Conservation (phyloP, 768 basidiomycete species). For the Tulasnella sp. region DNA sequence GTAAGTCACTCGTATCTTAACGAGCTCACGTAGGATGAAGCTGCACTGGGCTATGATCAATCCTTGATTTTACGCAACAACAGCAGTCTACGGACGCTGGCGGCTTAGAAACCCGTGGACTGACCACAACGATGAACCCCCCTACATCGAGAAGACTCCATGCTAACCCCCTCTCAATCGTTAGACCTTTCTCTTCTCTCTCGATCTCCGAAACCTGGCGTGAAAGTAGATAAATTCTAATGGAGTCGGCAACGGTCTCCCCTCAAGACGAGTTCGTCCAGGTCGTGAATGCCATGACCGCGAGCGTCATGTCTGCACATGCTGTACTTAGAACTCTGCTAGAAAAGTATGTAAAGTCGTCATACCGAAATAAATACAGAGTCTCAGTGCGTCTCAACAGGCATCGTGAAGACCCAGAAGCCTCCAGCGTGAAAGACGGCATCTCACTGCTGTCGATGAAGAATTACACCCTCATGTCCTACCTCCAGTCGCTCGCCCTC, state of each 20-base stretch:
- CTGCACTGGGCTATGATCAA: constrained; percentile 51
- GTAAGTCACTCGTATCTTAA: background rate
- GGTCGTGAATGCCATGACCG: constrained; percentile 44
- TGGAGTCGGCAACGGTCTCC: background rate
- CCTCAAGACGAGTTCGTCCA: constrained; percentile 20
- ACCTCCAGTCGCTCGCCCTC: constrained; percentile 72
- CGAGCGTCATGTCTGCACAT: constrained; percentile 49
- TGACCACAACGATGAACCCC: constrained; percentile 27
- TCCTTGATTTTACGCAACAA: constrained; percentile 40
- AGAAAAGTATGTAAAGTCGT: constrained; percentile 34
- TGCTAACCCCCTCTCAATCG: background rate
- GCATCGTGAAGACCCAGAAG: constrained; percentile 13
- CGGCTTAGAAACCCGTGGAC: constrained; percentile 59
- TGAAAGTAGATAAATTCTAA: no score
- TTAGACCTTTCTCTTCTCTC: background rate
- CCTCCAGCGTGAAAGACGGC: constrained; percentile 54
- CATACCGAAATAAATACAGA: background rate
- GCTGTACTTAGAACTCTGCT: constrained; percentile 42
- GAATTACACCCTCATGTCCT: constrained; percentile 71
- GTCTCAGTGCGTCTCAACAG: background rate
- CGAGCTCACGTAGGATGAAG: constrained; percentile 31
- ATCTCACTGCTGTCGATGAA: constrained; percentile 87
- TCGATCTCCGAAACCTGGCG: no score
- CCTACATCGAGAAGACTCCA: background rate
- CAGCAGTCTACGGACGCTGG: constrained; percentile 34